Conservation (phyloP, 805 yeast species). For the Monosporozyma aerobia region DNA sequence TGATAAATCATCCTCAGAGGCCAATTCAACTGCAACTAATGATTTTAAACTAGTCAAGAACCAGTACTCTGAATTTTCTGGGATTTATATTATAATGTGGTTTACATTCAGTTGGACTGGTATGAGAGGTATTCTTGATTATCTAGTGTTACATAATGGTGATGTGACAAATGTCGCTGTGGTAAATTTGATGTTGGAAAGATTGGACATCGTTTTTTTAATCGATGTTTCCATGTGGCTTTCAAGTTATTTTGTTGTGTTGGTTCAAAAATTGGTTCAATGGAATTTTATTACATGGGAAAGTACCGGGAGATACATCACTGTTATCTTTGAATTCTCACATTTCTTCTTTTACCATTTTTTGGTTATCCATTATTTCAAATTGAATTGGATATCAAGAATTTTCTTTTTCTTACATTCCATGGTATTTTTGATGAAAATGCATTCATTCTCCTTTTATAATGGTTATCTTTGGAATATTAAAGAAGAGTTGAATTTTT, state of each 20-base stretch:
- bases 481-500: slow-evolving; percentile 42
- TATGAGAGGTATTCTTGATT: slow-evolving; percentile 44
- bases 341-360: slow-evolving; percentile 43
- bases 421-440: slow-evolving; percentile 83
- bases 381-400: slow-evolving; percentile 82
- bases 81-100: slow-evolving; percentile 80
- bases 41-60: neutral
- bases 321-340: slow-evolving; percentile 45
- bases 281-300: slow-evolving; percentile 49
- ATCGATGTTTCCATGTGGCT: slow-evolving; percentile 71
- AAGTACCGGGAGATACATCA: slow-evolving; percentile 51
- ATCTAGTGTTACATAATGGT: slow-evolving; percentile 38
- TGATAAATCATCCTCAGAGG: slow-evolving; percentile 2
- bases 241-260: slow-evolving; percentile 49
- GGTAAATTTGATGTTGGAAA: slow-evolving; percentile 46
- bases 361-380: slow-evolving; percentile 39
- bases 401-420: slow-evolving; percentile 80
- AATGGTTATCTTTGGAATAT: slow-evolving; percentile 82
- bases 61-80: slow-evolving; percentile 41
- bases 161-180: slow-evolving; percentile 39
- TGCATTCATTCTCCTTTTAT: slow-evolving; percentile 87
- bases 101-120: slow-evolving; percentile 48
- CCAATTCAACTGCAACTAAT: neutral
- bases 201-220: slow-evolving; percentile 53
- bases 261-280: slow-evolving; percentile 48